Conservation (phyloP, 305 asterid genomes). For the Rubia peregrina region DNA sequence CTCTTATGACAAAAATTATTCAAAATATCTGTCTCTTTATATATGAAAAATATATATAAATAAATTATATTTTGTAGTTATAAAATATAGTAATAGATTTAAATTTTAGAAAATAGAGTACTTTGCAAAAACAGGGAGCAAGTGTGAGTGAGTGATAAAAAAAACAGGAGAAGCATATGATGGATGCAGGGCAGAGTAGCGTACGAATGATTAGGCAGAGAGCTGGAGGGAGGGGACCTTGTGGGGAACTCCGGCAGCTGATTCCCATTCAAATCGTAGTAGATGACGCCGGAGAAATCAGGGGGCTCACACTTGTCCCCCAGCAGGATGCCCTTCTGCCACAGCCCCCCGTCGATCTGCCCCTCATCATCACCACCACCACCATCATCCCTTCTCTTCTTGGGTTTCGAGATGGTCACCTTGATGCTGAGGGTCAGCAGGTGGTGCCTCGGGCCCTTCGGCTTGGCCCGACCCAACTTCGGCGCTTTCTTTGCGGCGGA, state of each 20-base stretch:
- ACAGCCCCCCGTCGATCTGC: conserved; percentile 30
- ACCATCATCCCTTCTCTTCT: background rate
- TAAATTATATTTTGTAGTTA: too few relatives aligned
- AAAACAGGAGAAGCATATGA: too few relatives aligned
- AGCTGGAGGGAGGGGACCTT: conserved; percentile 27
- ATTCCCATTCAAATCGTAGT: conserved; percentile 22
- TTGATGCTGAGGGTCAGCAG: conserved; percentile 19
- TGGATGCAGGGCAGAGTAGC: background rate
- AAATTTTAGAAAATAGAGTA: too few relatives aligned
- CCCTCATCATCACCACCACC: too few relatives aligned
- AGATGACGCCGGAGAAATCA: conserved; percentile 34
- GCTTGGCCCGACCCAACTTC: conserved; percentile 14
- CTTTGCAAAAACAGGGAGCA: too few relatives aligned
- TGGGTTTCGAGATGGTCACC: conserved; percentile 3
- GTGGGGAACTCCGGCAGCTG: conserved; percentile 24
- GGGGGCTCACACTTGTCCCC: conserved; percentile 34
- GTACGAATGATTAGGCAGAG: conserved; percentile 13
- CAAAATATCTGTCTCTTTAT: too few relatives aligned
- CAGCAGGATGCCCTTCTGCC: conserved; percentile 30
- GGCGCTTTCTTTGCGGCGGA: conserved; percentile 3
- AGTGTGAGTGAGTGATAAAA: too few relatives aligned
- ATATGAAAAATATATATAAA: too few relatives aligned
- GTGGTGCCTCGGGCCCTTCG: conserved; percentile 12
- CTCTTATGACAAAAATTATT: too few relatives aligned
- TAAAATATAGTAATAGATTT: too few relatives aligned